A percentile compares a stretch with the other conserved stretches of the same genome.
Evolutionary conservation across 495 filamentous ascomycete species (phyloP).

Genomic region (Copromyces sp.): DNA sequence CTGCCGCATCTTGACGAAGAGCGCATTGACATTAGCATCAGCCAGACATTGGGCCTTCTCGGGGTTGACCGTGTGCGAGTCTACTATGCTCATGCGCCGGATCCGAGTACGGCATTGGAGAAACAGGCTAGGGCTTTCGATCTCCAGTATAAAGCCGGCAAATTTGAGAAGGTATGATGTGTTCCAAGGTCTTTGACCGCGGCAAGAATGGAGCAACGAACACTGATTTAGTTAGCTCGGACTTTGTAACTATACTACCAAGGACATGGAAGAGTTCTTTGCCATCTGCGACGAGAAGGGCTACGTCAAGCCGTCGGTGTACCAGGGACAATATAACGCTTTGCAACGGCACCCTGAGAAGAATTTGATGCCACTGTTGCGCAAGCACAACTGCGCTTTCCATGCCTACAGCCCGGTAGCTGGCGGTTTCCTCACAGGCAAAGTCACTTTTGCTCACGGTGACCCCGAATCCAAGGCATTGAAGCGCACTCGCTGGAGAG

Average conservation of each 20-base stretch:
- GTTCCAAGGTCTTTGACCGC: background rate
- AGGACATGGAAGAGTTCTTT: conserved; percentile 31
- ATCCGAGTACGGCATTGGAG: conserved; percentile 29
- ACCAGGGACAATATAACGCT: conserved; percentile 40
- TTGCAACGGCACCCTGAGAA: conserved; percentile 29
- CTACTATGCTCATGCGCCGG: conserved; percentile 32
- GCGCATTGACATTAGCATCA: conserved; percentile 9
- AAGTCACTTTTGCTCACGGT: conserved; percentile 13
- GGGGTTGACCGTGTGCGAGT: conserved; percentile 13
- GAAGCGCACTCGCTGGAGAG: conserved; percentile 21
- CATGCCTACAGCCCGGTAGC: conserved; percentile 28
- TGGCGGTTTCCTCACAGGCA: conserved; percentile 18
- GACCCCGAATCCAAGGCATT: conserved; percentile 18
- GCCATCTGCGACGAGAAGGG: conserved; percentile 31
- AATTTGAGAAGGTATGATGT: conserved; percentile 17
- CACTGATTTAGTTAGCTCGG: conserved; percentile 23
- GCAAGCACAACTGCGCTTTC: conserved; percentile 31
- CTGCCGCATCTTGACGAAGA: conserved; percentile 2
- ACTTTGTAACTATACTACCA: conserved; percentile 34
- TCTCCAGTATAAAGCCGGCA: conserved; percentile 24
- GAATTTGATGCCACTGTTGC: conserved; percentile 32
- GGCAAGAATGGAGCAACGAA: background rate
- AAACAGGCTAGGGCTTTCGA: conserved; percentile 34
- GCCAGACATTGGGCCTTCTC: conserved; percentile 10
- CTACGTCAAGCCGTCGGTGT: conserved; percentile 37